These are phyloP conservation scores for Corniculantispora saksenae DNA, from an alignment of 2,329 filamentous ascomycete species.

Conservation along the genomic window DNA sequence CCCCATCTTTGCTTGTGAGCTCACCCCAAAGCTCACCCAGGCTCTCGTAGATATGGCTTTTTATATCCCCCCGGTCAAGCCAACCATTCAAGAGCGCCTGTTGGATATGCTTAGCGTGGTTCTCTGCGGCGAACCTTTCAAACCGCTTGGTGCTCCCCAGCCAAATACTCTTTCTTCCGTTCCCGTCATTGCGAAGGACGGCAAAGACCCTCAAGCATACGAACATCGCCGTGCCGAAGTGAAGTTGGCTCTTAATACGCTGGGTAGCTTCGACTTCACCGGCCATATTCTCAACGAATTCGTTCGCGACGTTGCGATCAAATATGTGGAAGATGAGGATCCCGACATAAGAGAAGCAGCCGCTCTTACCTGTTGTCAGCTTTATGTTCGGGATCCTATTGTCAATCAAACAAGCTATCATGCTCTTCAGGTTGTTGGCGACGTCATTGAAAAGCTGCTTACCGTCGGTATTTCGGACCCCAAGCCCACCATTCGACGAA, in stretches of 20 bases:
- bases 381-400: conserved; percentile 95
- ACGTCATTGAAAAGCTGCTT: conserved; percentile 94
- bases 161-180: conserved; percentile 77
- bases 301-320: conserved; percentile 95
- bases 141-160: conserved; percentile 86
- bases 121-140: conserved; percentile 87
- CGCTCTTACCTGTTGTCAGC: conserved; percentile 93
- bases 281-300: conserved; percentile 97
- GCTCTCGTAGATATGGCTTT: conserved; percentile 98
- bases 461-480: conserved; percentile 93
- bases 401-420: conserved; percentile 98
- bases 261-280: conserved; percentile 96
- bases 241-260: conserved; percentile 86
- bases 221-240: conserved; percentile 83
- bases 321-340: conserved; percentile 96
- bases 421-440: conserved; percentile 93
- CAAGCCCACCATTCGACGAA: conserved; percentile 83
- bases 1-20: conserved; percentile 93
- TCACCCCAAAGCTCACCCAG: conserved; percentile 91
- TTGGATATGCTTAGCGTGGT: conserved; percentile 95
- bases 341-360: conserved; percentile 91
- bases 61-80: conserved; percentile 93
- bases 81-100: conserved; percentile 88
- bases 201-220: conserved; percentile 78
- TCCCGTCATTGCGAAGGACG: conserved; percentile 83